A percentile compares a stretch with the other conserved stretches of the same genome.
Conservation (phyloP, 2,329 filamentous ascomycete species). For the Exophiala sp. region DNA sequence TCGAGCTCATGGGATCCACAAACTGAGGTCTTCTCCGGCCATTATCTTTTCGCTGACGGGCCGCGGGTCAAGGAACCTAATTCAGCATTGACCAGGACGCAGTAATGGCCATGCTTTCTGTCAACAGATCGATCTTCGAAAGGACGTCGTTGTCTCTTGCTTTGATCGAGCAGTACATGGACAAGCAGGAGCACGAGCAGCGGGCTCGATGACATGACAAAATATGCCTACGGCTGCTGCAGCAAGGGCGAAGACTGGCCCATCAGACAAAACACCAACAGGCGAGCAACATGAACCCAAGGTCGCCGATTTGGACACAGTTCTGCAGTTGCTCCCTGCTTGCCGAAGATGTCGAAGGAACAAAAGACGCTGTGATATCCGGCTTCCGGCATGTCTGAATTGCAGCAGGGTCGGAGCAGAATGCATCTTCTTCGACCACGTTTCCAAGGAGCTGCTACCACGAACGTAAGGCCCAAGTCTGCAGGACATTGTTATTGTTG, state of each 20-base stretch:
- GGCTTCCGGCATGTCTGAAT: slow-evolving; percentile 6
- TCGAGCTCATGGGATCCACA: too few species aligned
- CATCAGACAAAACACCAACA: background rate
- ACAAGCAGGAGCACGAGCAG: too few species aligned
- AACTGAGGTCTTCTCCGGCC: too few species aligned
- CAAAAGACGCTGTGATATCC: slow-evolving; percentile 5
- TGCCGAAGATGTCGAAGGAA: slow-evolving; percentile 2
- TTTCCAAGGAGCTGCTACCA: slow-evolving; percentile 6
- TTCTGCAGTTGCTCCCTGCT: slow-evolving; percentile 2
- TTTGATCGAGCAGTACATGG: too few species aligned
- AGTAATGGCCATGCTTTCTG: too few species aligned
- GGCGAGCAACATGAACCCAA: background rate
- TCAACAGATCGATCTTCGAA: too few species aligned
- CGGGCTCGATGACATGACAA: too few species aligned
- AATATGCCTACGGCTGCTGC: background rate
- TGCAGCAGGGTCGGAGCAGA: slow-evolving; percentile 8
- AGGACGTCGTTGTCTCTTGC: too few species aligned
- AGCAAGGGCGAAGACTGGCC: background rate
- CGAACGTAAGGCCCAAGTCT: slow-evolving; percentile 8
- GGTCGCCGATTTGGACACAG: slow-evolving; percentile 2
- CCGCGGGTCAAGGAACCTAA: too few species aligned
- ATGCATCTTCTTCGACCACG: slow-evolving; percentile 9
- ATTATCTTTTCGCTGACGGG: too few species aligned
- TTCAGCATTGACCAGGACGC: too few species aligned
- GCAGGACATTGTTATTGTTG: too few species aligned